Percentiles rank a stretch among this genome's conserved stretches.
phyloP scores from a whole-genome alignment of 2,329 filamentous ascomycete species.

The Sclerotiophoma versabilis region DNA sequence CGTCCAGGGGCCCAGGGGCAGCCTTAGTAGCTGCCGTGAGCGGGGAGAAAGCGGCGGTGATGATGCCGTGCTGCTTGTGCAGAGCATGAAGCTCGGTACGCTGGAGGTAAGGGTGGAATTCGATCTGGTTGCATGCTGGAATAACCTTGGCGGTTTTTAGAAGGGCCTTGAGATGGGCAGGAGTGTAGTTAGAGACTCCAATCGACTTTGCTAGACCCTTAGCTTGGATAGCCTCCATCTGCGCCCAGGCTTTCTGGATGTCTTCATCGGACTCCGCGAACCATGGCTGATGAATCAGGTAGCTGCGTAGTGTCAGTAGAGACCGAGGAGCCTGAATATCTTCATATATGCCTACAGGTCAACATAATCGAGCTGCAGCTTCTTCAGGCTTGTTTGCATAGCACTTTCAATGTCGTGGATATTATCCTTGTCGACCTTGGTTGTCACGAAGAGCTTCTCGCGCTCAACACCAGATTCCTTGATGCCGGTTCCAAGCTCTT shows the following conservation, averaged over 20 bases:
- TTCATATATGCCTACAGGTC: slow-evolving; percentile 60
- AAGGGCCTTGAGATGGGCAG: slow-evolving; percentile 62
- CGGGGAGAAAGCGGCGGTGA: slow-evolving; percentile 57
- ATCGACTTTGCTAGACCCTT: slow-evolving; percentile 66
- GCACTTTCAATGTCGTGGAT: slow-evolving; percentile 64
- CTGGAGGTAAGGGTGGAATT: slow-evolving; percentile 73
- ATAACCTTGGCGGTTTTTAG: slow-evolving; percentile 61
- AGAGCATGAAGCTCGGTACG: slow-evolving; percentile 64
- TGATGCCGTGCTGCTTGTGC: slow-evolving; percentile 57
- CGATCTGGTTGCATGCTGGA: slow-evolving; percentile 72
- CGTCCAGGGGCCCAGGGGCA: slow-evolving; percentile 63
- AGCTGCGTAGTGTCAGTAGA: slow-evolving; percentile 48
- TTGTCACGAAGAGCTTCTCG: slow-evolving; percentile 60
- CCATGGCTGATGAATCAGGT: slow-evolving; percentile 69
- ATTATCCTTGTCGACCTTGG: slow-evolving; percentile 61
- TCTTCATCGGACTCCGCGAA: slow-evolving; percentile 61
- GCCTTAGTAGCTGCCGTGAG: slow-evolving; percentile 62
- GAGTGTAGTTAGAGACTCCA: slow-evolving; percentile 67
- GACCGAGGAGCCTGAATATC: neutral
- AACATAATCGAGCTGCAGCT: slow-evolving; percentile 67
- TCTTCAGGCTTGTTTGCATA: slow-evolving; percentile 64
- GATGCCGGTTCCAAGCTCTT: slow-evolving; percentile 58
- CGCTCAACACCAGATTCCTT: slow-evolving; percentile 53
- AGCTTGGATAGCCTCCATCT: slow-evolving; percentile 66
- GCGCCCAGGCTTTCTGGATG: slow-evolving; percentile 65